Evolutionary conservation across 2,329 filamentous ascomycete species (phyloP), one percentile per base, ranked within the genome.

Genomic region (Neonectria magnoliae): DNA sequence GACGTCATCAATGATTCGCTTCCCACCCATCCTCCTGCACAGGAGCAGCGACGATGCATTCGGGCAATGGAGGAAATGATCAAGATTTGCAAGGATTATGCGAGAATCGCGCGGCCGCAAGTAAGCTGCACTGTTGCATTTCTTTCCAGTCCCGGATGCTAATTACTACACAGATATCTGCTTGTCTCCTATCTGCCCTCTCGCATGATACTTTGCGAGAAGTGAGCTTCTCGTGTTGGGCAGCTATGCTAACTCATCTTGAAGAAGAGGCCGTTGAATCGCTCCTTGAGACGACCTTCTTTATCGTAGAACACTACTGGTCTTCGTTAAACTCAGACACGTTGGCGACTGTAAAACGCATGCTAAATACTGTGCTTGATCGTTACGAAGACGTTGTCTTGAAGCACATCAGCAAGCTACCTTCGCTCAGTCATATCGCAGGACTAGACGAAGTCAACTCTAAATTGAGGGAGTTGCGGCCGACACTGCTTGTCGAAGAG

Each of bases 51-150:
- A 60, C 87, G 91, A 63, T 94, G 91, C 71, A 88, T 99, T 9
- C 88, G 88, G 68, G 94, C 93, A 5, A 91, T 99, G 75, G 92
- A 93, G 70, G 93, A 97, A 76, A 92, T 99, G 87, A 91, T 98
- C 54, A 88, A 84, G 58, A 83, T 97, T 53, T 92, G 93, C 48
- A 91, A 89, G 72, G 84, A 85, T 2, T 90, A 92, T 73, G 88
- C 94, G 33, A 90, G 89, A 65, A 89, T 91, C 71, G 96, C 93
- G 54, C 84, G 97, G 44, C 95, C 96, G 22, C 95, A 98, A 83
- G 92, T 93, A 79, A 71, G 84, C 78, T 29, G n/a, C 22, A 14
- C 11, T 56, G 10, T 20, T 7, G 22, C 6, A 2, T 18, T 41
- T 10, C 14, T 1, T 10, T 52, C 7, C 42, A 1, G 42, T 4